Evolutionary conservation across 495 filamentous ascomycete species (phyloP).

Genomic region (Schizothecium vesticola): DNA sequence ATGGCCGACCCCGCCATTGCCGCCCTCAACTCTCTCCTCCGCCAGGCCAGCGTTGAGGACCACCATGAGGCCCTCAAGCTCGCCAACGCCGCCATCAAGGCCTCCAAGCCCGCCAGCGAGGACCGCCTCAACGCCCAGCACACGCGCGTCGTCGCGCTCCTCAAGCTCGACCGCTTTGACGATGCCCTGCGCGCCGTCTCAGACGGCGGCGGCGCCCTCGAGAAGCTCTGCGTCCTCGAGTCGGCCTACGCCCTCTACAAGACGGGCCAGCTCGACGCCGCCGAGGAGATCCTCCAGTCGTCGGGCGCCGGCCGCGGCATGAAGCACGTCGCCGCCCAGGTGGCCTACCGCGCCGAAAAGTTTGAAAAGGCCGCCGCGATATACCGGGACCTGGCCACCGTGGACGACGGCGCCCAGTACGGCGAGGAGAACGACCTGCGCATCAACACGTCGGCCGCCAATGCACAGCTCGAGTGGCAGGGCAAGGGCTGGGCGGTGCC

Average conservation of each 20-base stretch:
- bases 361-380: conserved; percentile 66
- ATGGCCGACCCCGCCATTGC: conserved; percentile 43
- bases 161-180: conserved; percentile 91
- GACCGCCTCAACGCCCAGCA: conserved; percentile 55
- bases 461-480: conserved; percentile 85
- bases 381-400: conserved; percentile 58
- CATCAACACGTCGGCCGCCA: conserved; percentile 76
- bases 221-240: conserved; percentile 64
- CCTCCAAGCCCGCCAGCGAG: conserved; percentile 60
- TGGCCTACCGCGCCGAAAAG: conserved; percentile 77
- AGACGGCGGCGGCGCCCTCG: conserved; percentile 61
- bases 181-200: conserved; percentile 78
- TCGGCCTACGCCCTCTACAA: conserved; percentile 93
- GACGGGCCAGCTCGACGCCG: conserved; percentile 65
- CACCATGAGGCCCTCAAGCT: conserved; percentile 44
- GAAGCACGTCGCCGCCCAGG: conserved; percentile 82
- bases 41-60: conserved; percentile 42
- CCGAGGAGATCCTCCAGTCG: conserved; percentile 53
- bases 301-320: conserved; percentile 46
- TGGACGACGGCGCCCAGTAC: conserved; percentile 37
- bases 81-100: conserved; percentile 55
- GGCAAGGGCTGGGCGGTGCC: conserved; percentile 42
- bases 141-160: conserved; percentile 74
- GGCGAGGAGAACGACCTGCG: conserved; percentile 80
- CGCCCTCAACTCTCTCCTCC: conserved; percentile 47